Evolutionary conservation across 768 basidiomycete genomes (phyloP).

Genomic region (Pleurotus tuber-regium): DNA sequence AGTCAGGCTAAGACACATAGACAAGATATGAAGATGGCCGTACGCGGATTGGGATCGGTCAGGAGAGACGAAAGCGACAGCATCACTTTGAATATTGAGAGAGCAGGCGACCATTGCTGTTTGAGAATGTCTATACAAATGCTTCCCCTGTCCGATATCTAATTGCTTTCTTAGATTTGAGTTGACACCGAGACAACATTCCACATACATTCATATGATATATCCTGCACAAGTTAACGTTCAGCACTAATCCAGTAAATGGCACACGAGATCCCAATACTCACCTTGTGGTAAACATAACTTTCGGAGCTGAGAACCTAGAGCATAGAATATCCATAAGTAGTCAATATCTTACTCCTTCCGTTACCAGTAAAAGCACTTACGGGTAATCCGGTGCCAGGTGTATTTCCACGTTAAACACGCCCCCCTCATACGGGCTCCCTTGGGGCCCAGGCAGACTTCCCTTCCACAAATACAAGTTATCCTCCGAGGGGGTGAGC

Average conservation of each 20-base stretch:
- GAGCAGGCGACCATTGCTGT: conserved; percentile 90
- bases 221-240: conserved; percentile 44
- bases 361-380: conserved; percentile 23
- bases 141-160: conserved; percentile 73
- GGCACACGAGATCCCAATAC: conserved; percentile 13
- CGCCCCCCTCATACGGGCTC: conserved; percentile 78
- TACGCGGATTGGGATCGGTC: conserved; percentile 92
- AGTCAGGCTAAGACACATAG: background rate
- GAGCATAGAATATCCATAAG: no score
- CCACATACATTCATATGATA: conserved; percentile 79
- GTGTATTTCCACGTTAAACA: conserved; percentile 65
- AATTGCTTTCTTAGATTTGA: no score
- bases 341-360: background rate
- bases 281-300: conserved; percentile 72
- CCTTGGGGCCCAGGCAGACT: conserved; percentile 81
- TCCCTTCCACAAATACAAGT: conserved; percentile 72
- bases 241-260: background rate
- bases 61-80: conserved; percentile 89
- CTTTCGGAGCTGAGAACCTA: conserved; percentile 79
- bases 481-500: conserved; percentile 62
- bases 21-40: conserved; percentile 24
- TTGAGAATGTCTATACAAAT: conserved; percentile 93
- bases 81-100: conserved; percentile 93
- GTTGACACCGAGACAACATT: conserved; percentile 5
- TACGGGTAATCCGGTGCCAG: conserved; percentile 81